Evolutionary conservation across 805 yeast genomes (phyloP), one percentile per base, ranked within the genome.

Genomic region (Clavispora phyllophila): DNA sequence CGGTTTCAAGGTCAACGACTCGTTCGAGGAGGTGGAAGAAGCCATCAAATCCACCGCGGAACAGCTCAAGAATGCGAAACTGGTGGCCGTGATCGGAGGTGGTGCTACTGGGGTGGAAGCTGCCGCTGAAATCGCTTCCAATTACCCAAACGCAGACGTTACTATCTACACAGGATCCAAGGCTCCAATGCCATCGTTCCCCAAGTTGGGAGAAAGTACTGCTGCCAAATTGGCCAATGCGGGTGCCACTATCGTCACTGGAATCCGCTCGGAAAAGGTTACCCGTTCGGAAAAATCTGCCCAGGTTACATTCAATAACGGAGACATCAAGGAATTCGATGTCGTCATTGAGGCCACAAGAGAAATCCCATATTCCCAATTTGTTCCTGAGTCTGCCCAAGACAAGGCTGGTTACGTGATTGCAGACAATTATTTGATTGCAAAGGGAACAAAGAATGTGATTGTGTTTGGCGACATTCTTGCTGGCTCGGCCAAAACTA

Each of bases 81-180:
- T 51, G 9, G 58, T 68, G 15, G 72, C 70, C 1, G 48, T 69
- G 5, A 36, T 69, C n/a, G 75, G 72, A 4, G 72, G 65, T 15
- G 71, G 70, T n/a, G 44, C 61, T 17, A 61, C 70, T 13, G 71
- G 70, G 4, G 69, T 66, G 9, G 73, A 69, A 44, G 36, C 54
- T 10, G 63, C 70, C 7, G 70, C 68, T 9, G 75, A 68, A 41
- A 50, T 68, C 25, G 70, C 61, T 3, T 43, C 26, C 15, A 40
- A 32, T 12, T 56, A 40, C 36, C 39, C 40, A 5, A 37, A 41
- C 13, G 51, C 56, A 25, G 34, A 54, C 9, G 61, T 65, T 17
- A 55, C 57, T 12, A 49, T 65, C 32, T 60, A 54, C 48, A 55
- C 66, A 13, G 65, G 63, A 3, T 29, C 40, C 6, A 18, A 39